A percentile compares a stretch with the other conserved stretches of the same genome.
These are phyloP conservation scores for Vitis hybrid DNA, from an alignment of 177 flowering plant genomes.

Conservation along the genomic window DNA sequence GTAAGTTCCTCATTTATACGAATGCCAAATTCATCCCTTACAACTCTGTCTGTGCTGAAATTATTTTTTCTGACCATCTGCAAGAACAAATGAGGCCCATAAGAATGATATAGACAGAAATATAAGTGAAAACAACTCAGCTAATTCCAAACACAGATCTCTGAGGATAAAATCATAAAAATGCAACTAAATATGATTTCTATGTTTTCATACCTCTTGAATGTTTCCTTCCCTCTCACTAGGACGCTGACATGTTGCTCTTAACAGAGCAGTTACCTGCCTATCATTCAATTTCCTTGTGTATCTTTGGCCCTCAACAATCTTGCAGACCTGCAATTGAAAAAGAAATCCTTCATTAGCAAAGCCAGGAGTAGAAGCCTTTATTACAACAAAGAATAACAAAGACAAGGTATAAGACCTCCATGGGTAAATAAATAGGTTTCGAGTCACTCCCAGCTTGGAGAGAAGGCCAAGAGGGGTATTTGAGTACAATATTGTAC, in stretches of 20 bases:
- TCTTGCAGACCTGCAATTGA: conserved; percentile 45
- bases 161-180: no score
- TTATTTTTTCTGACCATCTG: conserved; percentile 45
- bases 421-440: conserved; percentile 69
- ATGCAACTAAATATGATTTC: no score
- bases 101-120: neutral
- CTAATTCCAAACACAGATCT: no score
- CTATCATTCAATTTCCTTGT: conserved; percentile 59
- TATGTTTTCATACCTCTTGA: conserved; percentile 25
- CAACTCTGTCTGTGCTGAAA: conserved; percentile 28
- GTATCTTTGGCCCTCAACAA: conserved; percentile 61
- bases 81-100: neutral
- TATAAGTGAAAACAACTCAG: neutral
- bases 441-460: conserved; percentile 53
- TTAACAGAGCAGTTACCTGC: conserved; percentile 63
- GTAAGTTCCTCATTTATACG: conserved; percentile 28
- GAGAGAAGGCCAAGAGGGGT: conserved; percentile 40
- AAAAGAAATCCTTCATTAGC: neutral
- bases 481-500: conserved; percentile 31
- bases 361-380: neutral
- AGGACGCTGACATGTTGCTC: conserved; percentile 77
- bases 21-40: conserved; percentile 62
- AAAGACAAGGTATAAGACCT: conserved; percentile 40
- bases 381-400: neutral
- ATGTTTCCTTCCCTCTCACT: conserved; percentile 34